A percentile compares a stretch with the other conserved stretches of the same genome.
These are phyloP conservation scores for Fomitopsis pulvina DNA, from an alignment of 768 basidiomycete genomes.

Conservation along the genomic window DNA sequence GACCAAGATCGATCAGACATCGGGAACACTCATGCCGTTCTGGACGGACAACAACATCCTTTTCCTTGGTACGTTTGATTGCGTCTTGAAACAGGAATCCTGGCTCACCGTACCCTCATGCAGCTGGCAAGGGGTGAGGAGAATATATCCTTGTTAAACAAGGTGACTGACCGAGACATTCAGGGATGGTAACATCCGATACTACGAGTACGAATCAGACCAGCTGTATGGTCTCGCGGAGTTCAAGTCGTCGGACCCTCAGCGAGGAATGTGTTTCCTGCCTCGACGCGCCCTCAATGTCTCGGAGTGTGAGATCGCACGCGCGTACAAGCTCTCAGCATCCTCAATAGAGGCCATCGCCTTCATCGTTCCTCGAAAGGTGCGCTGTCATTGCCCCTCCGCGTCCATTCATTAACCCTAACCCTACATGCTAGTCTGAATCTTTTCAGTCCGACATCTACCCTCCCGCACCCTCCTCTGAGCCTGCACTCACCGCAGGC, in stretches of 20 bases:
- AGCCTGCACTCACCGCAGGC: slow-evolving; percentile 71
- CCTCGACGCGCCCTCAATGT: slow-evolving; percentile 88
- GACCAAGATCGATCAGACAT: slow-evolving; percentile 76
- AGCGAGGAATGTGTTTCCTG: slow-evolving; percentile 96
- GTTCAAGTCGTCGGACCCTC: slow-evolving; percentile 86
- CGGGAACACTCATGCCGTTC: slow-evolving; percentile 96
- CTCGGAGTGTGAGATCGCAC: slow-evolving; percentile 89
- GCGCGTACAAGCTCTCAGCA: slow-evolving; percentile 83
- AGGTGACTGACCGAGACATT: slow-evolving; percentile 3
- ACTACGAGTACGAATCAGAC: slow-evolving; percentile 92
- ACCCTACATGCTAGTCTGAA: slow-evolving; percentile 52
- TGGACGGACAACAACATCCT: slow-evolving; percentile 92
- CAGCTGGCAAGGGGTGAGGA: slow-evolving; percentile 80
- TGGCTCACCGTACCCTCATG: slow-evolving; percentile 4
- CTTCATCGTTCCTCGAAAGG: slow-evolving; percentile 93
- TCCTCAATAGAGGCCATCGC: slow-evolving; percentile 80
- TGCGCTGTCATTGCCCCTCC: slow-evolving; percentile 25
- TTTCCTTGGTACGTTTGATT: slow-evolving; percentile 54
- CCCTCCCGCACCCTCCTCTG: slow-evolving; percentile 81
- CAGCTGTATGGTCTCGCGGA: slow-evolving; percentile 70
- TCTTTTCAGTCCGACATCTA: slow-evolving; percentile 97
- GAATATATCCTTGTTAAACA: background rate
- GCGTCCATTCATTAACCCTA: background rate
- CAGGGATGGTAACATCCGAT: slow-evolving; percentile 96
- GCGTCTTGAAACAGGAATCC: background rate